These are phyloP conservation scores for Yamadazyma dendronema DNA, from an alignment of 1,139 yeast species.

Conservation along the genomic window DNA sequence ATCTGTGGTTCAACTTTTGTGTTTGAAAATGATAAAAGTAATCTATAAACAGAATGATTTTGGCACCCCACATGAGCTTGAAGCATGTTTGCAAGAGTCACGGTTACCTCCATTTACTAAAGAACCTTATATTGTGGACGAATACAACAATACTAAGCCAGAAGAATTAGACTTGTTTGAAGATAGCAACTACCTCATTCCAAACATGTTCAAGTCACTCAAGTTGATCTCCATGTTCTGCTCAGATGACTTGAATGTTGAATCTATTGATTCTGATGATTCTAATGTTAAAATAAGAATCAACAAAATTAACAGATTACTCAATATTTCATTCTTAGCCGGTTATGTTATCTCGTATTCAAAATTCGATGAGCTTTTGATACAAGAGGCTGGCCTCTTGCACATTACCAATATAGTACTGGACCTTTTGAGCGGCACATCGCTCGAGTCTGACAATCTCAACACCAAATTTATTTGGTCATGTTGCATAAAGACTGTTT, in stretches of 20 bases:
- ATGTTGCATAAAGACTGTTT: not conserved
- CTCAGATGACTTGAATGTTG: constrained; percentile 6
- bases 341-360: not conserved
- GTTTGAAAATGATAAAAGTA: constrained; percentile 3
- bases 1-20: constrained; percentile 13
- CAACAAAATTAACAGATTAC: constrained; percentile 5
- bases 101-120: constrained; percentile 32
- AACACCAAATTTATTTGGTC: constrained; percentile 3
- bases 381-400: not conserved
- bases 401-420: not conserved
- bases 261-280: constrained; percentile 5
- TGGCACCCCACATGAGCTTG: constrained; percentile 17
- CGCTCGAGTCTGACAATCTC: not conserved
- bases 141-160: constrained; percentile 9
- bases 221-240: constrained; percentile 8
- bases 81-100: constrained; percentile 15
- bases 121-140: constrained; percentile 17
- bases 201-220: constrained; percentile 7
- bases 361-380: not conserved
- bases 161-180: constrained; percentile 9
- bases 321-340: constrained; percentile 4
- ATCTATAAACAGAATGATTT: not conserved
- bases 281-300: constrained; percentile 6
- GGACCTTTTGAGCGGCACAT: not conserved
- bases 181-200: constrained; percentile 9